These are phyloP conservation scores for Tagetes erecta DNA, from an alignment of 129 eudicot genomes.

Conservation along the genomic window DNA sequence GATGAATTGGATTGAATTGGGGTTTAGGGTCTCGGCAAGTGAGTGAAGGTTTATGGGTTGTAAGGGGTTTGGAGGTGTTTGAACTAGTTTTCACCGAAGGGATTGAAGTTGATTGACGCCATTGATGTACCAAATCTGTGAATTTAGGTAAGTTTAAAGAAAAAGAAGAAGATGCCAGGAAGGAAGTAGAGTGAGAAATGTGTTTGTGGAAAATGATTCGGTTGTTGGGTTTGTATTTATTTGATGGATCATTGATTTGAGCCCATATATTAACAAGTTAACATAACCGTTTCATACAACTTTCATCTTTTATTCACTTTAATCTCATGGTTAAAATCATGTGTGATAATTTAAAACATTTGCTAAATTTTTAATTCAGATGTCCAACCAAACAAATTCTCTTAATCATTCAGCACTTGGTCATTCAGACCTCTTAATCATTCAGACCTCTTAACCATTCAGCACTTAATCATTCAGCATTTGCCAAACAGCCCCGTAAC, in stretches of 20 bases:
- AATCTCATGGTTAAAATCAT: no score
- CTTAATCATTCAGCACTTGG: no score
- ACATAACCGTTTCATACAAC: no score
- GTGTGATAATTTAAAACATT: no score
- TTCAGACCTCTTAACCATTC: no score
- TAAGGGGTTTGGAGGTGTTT: conserved; percentile 62
- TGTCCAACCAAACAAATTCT: no score
- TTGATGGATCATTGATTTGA: conserved; percentile 21
- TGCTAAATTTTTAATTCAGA: no score
- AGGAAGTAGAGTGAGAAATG: not conserved
- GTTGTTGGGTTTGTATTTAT: conserved; percentile 1
- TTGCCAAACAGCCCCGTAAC: no score
- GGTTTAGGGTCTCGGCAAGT: conserved; percentile 40
- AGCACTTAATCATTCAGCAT: no score
- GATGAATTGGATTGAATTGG: no score
- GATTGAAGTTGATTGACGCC: conserved; percentile 78
- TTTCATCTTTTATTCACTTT: no score
- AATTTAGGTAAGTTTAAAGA: not conserved
- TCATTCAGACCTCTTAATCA: no score
- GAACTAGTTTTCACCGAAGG: conserved; percentile 84
- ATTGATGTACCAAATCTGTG: conserved; percentile 27
- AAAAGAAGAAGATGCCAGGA: conserved; percentile 24
- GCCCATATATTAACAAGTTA: not conserved
- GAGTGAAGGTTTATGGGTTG: conserved; percentile 49
- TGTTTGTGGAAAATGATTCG: conserved; percentile 14